Percentiles rank a stretch among this genome's conserved stretches.
Evolutionary conservation across 106 monocot species (phyloP).

Genomic region (Acorus gramineus): DNA sequence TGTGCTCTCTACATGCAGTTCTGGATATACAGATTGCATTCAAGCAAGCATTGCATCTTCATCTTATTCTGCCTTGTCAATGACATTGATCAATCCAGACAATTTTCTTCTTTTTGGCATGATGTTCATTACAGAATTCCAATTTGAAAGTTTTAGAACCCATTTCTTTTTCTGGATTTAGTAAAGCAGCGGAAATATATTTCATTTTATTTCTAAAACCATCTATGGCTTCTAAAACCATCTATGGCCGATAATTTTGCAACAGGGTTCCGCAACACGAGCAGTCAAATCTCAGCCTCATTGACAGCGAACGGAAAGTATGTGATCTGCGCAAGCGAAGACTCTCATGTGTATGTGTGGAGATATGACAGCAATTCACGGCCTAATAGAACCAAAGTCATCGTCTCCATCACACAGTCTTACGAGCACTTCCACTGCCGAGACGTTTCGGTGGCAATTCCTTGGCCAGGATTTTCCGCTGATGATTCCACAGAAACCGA

Average conservation of each 20-base stretch:
- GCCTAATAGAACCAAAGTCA: constrained; percentile 26
- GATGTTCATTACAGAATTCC: too few relatives aligned
- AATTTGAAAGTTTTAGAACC: too few relatives aligned
- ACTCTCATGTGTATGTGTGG: constrained; percentile 64
- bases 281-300: constrained; percentile 59
- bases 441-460: constrained; percentile 41
- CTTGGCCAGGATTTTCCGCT: constrained; percentile 28
- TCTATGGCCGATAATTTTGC: not conserved
- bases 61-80: too few relatives aligned
- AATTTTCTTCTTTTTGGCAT: too few relatives aligned
- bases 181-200: too few relatives aligned
- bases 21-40: too few relatives aligned
- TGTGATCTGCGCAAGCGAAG: constrained; percentile 57
- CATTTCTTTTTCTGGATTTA: too few relatives aligned
- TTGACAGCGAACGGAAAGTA: constrained; percentile 42
- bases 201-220: too few relatives aligned
- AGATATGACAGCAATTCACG: constrained; percentile 34
- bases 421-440: constrained; percentile 60
- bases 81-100: too few relatives aligned
- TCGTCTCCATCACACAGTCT: constrained; percentile 21
- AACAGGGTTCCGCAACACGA: constrained; percentile 55
- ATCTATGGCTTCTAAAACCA: not conserved
- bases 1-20: too few relatives aligned
- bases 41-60: too few relatives aligned
- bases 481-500: not conserved